Conservation (phyloP, 2,329 filamentous ascomycete genomes). For the Fusarium azukiicola region DNA sequence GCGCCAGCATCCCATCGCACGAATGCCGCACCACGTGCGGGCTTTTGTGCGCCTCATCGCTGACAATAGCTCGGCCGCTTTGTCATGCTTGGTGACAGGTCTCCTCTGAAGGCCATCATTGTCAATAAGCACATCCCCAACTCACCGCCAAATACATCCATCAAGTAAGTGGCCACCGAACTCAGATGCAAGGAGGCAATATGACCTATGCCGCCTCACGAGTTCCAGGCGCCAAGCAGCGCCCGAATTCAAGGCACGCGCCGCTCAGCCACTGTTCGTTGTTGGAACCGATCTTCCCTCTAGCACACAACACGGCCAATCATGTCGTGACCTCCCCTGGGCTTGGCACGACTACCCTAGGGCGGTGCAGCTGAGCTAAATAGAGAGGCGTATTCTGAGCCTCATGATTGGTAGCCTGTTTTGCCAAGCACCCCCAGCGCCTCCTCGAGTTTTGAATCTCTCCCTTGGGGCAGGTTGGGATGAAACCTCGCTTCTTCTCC, state of each 20-base stretch:
- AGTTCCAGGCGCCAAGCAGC: too few relatives aligned
- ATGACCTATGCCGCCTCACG: too few relatives aligned
- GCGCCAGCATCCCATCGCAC: too few relatives aligned
- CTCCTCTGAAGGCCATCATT: not conserved
- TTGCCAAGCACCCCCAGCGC: not conserved
- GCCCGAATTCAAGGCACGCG: slow-evolving; percentile 3
- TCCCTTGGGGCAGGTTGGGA: not conserved
- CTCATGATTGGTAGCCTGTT: not conserved
- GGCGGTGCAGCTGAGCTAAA: slow-evolving; percentile 1
- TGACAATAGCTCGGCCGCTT: too few relatives aligned
- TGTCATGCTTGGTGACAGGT: not conserved
- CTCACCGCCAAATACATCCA: not conserved
- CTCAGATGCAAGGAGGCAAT: not conserved
- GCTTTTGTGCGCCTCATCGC: too few relatives aligned
- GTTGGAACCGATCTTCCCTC: slow-evolving; percentile 12
- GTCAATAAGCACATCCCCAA: too few relatives aligned
- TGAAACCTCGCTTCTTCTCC: not conserved
- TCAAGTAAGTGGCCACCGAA: not conserved
- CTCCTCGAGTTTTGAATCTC: not conserved
- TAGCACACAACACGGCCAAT: not conserved
- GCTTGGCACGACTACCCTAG: not conserved
- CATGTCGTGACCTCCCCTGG: not conserved
- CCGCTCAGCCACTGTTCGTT: slow-evolving; percentile 4
- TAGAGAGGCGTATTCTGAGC: slow-evolving; percentile 8
- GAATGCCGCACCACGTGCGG: too few relatives aligned